phyloP scores from a whole-genome alignment of 1,284 basidiomycete species.

The Xerocomus amazonicus region DNA sequence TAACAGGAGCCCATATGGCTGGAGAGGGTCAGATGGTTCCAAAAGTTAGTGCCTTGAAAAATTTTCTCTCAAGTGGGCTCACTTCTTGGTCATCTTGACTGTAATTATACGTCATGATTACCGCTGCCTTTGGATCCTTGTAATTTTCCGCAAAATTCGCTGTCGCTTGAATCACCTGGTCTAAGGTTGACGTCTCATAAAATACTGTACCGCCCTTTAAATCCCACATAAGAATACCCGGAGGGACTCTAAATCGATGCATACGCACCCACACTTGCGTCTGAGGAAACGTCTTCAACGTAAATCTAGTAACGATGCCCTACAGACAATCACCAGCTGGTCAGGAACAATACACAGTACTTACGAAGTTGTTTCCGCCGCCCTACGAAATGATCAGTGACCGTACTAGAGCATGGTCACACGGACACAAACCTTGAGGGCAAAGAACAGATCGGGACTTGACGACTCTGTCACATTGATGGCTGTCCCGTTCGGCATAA shows the following conservation, averaged over 20 bases:
- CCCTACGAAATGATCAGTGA: not conserved
- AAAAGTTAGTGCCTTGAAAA: not conserved
- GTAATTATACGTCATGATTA: constrained; percentile 48
- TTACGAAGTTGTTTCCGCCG: not conserved
- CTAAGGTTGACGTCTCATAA: constrained; percentile 31
- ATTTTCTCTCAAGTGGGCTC: not conserved
- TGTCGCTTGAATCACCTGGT: constrained; percentile 36
- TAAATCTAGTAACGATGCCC: constrained; percentile 62
- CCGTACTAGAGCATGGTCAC: not conserved
- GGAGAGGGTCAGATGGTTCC: not conserved
- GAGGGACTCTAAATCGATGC: not conserved
- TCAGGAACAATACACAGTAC: not conserved
- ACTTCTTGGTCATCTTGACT: not conserved
- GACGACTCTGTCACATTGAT: too few species aligned
- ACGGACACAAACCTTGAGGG: not conserved
- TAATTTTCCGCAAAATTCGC: constrained; percentile 47
- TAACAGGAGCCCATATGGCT: constrained; percentile 37
- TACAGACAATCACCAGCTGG: constrained; percentile 19
- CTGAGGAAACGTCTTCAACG: constrained; percentile 50
- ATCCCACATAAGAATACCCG: not conserved
- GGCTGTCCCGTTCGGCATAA: too few species aligned
- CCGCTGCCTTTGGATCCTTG: constrained; percentile 55
- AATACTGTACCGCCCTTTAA: constrained; percentile 51
- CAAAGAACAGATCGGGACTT: not conserved
- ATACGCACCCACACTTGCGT: constrained; percentile 52